These are phyloP conservation scores for Colletotrichum liaoningense DNA, from an alignment of 2,329 filamentous ascomycete species.

Conservation along the genomic window DNA sequence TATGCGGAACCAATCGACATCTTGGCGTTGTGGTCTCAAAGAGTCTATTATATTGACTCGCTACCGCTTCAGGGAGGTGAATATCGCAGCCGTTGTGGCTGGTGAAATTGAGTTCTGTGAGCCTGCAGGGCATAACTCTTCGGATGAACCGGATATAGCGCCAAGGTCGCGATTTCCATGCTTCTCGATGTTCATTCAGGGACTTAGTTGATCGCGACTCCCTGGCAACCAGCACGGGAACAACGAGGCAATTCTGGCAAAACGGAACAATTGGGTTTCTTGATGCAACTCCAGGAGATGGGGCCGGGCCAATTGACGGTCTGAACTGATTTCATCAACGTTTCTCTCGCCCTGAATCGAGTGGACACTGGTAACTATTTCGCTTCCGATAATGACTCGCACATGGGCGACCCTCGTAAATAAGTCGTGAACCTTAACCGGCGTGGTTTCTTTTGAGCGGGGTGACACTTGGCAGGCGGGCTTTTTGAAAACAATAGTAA, in stretches of 20 bases:
- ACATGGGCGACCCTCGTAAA: not conserved
- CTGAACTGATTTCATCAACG: constrained; percentile 1
- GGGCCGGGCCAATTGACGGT: not conserved
- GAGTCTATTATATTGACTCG: not conserved
- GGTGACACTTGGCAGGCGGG: not conserved
- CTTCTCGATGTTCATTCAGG: not conserved
- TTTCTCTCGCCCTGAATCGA: not conserved
- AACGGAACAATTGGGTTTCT: not conserved
- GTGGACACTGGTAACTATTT: not conserved
- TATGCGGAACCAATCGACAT: not conserved
- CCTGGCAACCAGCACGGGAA: not conserved
- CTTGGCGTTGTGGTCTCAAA: not conserved
- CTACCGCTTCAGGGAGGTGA: not conserved
- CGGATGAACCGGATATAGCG: constrained; percentile 24
- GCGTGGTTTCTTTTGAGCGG: not conserved
- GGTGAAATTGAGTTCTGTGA: not conserved
- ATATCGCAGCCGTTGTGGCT: not conserved
- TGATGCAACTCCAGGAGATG: not conserved
- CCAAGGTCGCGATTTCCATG: not conserved
- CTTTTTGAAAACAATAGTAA: not conserved
- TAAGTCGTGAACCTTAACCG: not conserved
- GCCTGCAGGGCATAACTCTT: not conserved
- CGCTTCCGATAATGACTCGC: not conserved
- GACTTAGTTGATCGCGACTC: not conserved
- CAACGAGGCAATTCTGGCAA: not conserved